A percentile compares a stretch with the other conserved stretches of the same genome.
These are phyloP conservation scores for Aegilops umbellulata DNA, from an alignment of 176 grass and related monocot genomes.

Conservation along the genomic window DNA sequence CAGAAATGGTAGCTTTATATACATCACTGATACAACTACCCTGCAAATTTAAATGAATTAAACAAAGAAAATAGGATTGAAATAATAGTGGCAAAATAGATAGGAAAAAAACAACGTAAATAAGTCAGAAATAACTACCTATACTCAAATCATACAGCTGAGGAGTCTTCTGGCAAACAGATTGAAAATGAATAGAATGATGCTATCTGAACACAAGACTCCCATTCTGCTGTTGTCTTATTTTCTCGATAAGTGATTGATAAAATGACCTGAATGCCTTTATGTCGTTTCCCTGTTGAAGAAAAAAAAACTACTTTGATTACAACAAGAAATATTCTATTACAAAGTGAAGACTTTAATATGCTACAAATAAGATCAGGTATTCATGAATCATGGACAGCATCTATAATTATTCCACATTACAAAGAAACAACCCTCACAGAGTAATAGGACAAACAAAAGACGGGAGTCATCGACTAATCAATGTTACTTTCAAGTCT, in stretches of 20 bases:
- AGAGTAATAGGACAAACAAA: constrained; percentile 1
- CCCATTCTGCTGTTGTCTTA: constrained; percentile 85
- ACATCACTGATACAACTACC: constrained; percentile 47
- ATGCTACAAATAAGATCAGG: background rate
- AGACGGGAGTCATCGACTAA: background rate
- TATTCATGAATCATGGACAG: background rate
- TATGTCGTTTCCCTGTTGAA: constrained; percentile 72
- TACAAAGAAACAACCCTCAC: constrained; percentile 24
- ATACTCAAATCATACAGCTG: constrained; percentile 32
- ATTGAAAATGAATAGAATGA: constrained; percentile 20
- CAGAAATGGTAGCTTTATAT: constrained; percentile 49
- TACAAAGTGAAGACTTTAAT: constrained; percentile 5
- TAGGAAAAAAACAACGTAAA: background rate
- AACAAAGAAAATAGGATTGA: background rate
- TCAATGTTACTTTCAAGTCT: background rate
- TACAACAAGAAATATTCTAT: constrained; percentile 22
- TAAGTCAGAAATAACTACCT: constrained; percentile 28
- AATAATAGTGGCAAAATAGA: background rate
- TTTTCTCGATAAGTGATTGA: constrained; percentile 82
- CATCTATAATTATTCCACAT: background rate
- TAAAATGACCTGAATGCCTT: constrained; percentile 88
- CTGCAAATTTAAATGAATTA: constrained; percentile 40
- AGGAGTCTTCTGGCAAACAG: constrained; percentile 27
- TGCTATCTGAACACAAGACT: constrained; percentile 97
- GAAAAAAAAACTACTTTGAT: constrained; percentile 15